Conservation (phyloP, 805 yeast species). For the Metschnikowia dekortorum region DNA sequence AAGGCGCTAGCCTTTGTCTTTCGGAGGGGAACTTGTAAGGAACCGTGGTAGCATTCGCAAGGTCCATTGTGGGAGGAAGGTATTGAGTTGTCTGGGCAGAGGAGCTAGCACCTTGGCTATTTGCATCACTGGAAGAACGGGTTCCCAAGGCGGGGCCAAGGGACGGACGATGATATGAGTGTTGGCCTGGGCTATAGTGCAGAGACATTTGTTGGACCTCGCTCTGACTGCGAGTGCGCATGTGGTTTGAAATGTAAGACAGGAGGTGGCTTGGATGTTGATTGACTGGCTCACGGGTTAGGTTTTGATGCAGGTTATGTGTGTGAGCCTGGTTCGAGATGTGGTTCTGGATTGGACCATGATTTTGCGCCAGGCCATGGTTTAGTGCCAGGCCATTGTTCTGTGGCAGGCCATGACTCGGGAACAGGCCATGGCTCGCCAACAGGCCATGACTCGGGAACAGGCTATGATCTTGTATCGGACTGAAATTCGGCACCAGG, state of each 20-base stretch:
- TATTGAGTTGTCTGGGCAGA: not conserved
- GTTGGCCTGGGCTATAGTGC: not conserved
- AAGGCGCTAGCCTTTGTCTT: conserved; percentile 3
- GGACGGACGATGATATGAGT: not conserved
- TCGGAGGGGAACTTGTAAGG: conserved; percentile 4
- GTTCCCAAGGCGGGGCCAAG: not conserved
- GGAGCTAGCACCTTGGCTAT: not conserved
- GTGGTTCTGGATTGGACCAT: no score
- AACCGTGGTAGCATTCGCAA: not conserved
- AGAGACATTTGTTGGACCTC: not conserved
- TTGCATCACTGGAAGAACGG: not conserved
- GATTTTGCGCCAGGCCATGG: no score
- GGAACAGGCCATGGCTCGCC: no score
- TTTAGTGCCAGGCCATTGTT: no score
- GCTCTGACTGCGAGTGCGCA: not conserved
- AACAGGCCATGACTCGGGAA: no score
- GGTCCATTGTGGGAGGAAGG: not conserved
- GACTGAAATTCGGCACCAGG: no score
- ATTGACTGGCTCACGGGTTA: not conserved
- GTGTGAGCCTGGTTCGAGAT: not conserved
- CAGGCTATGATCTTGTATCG: no score
- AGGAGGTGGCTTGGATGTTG: not conserved
- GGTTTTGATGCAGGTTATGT: not conserved
- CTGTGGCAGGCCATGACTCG: no score
- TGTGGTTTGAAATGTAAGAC: not conserved